Conservation (phyloP, 768 basidiomycete species). For the Boletus tylopilopsis region DNA sequence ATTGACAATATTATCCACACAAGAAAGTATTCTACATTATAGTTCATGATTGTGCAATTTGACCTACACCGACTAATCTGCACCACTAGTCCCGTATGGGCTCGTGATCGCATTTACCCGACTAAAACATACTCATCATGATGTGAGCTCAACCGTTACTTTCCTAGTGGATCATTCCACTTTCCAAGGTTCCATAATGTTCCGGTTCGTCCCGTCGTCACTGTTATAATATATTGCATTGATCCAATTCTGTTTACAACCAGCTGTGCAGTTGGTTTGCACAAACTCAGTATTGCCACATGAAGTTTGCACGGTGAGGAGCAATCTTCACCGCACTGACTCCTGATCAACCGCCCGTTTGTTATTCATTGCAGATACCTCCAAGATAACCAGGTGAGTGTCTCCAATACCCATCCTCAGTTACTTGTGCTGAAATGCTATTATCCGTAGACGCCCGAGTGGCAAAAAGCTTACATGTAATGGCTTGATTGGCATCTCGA, state of each 20-base stretch:
- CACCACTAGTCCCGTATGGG: too few relatives aligned
- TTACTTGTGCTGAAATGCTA: neutral
- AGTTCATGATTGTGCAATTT: too few relatives aligned
- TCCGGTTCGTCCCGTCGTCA: constrained; percentile 14
- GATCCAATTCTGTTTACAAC: neutral
- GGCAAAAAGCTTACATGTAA: constrained; percentile 34
- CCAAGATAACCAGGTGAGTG: constrained; percentile 62
- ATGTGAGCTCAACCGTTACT: too few relatives aligned
- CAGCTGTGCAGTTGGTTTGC: neutral
- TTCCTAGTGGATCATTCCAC: too few relatives aligned
- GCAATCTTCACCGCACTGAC: neutral
- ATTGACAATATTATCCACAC: too few relatives aligned
- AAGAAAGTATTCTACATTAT: too few relatives aligned
- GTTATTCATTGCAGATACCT: constrained; percentile 47
- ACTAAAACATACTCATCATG: too few relatives aligned
- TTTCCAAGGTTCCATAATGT: constrained; percentile 6
- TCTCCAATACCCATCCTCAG: neutral
- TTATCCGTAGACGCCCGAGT: constrained; percentile 60
- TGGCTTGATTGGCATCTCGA: neutral
- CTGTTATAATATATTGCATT: neutral
- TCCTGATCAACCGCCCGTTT: too few relatives aligned
- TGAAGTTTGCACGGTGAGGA: constrained; percentile 60
- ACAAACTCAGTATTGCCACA: constrained; percentile 17
- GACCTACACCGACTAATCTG: too few relatives aligned
- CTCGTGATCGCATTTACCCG: too few relatives aligned